Evolutionary conservation across 148 eudicot genomes (phyloP).

Genomic region (Cornus controversa): DNA sequence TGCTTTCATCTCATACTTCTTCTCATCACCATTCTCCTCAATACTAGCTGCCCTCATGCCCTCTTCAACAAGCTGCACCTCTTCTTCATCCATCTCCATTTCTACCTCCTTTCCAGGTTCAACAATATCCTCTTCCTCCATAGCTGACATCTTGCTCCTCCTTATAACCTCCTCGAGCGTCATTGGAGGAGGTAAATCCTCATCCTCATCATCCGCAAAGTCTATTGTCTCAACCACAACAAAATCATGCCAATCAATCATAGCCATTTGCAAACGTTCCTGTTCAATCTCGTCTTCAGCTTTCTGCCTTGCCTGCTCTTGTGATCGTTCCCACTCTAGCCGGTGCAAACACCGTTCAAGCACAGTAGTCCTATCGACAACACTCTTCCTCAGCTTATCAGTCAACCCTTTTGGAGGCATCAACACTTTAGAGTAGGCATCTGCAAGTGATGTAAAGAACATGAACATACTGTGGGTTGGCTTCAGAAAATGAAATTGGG

Average conservation of each 20-base stretch:
- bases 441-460: conserved; percentile 80
- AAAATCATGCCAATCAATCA: conserved; percentile 93
- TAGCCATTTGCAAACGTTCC: conserved; percentile 75
- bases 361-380: conserved; percentile 60
- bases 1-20: conserved; percentile 34
- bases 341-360: conserved; percentile 74
- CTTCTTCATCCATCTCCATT: conserved; percentile 94
- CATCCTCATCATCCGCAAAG: conserved; percentile 80
- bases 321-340: conserved; percentile 78
- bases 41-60: conserved; percentile 78
- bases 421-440: conserved; percentile 79
- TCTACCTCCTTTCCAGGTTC: conserved; percentile 81
- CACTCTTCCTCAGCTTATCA: conserved; percentile 61
- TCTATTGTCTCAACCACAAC: conserved; percentile 71
- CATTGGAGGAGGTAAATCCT: conserved; percentile 79
- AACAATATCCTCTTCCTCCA: conserved; percentile 57
- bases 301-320: conserved; percentile 85
- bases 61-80: conserved; percentile 77
- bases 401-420: conserved; percentile 82
- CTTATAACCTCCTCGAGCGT: conserved; percentile 83
- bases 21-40: conserved; percentile 55
- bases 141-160: conserved; percentile 65
- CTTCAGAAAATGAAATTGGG: conserved; percentile 74
- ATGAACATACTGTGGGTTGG: conserved; percentile 83
- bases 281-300: conserved; percentile 81